Evolutionary conservation across 2,329 filamentous ascomycete genomes (phyloP), one percentile per base, ranked within the genome.

Genomic region (Phoma sp.): DNA sequence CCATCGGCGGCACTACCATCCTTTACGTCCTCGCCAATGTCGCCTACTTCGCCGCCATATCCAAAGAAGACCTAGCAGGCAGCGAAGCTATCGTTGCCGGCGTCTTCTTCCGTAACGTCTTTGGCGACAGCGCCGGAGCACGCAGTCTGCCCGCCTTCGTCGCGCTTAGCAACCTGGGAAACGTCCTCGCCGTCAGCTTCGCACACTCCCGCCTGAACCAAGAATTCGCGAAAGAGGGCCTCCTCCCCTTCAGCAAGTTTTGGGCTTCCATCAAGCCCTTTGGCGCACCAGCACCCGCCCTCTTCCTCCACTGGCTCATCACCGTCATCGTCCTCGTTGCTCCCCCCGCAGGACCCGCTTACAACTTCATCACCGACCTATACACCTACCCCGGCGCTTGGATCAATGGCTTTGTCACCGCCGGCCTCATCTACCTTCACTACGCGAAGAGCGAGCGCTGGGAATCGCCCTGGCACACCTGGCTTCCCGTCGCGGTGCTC

Each of bases 231-330:
- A 89, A 88, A 64, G 88, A 91, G 64, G 87, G 87, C 0, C 76
- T 90, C 4, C 66, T 90, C 11, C 88, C 88, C 0, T 88, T 82
- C 49, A 85, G 84, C 56, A 79, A 79, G 2, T 83, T 90, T 68
- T 90, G 85, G 84, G 87, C 87, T 0, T 89, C 86, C 3, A 87
- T 86, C 65, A 84, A 82, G 72, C 88, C 88, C 0, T 88, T 86
- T 57, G 85, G 86, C 51, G 82, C 88, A 0, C 88, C 87, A 18
- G 59, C 68, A 2, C 58, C 70, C 7, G 68, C 70, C 70, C 73
- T 86, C 7, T 83, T 89, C 61, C 78, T 89, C 18, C 87, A 89
- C 69, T 89, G 85, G 82, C 65, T 87, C 13, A 80, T 89, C 2
- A 87, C 86, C 0, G 78, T 87, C 52, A 80, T 90, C 39, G 80